Evolutionary conservation across 805 yeast species (phyloP), one percentile per base, ranked within the genome.

Genomic region (Kodamaea jinghongensis): DNA sequence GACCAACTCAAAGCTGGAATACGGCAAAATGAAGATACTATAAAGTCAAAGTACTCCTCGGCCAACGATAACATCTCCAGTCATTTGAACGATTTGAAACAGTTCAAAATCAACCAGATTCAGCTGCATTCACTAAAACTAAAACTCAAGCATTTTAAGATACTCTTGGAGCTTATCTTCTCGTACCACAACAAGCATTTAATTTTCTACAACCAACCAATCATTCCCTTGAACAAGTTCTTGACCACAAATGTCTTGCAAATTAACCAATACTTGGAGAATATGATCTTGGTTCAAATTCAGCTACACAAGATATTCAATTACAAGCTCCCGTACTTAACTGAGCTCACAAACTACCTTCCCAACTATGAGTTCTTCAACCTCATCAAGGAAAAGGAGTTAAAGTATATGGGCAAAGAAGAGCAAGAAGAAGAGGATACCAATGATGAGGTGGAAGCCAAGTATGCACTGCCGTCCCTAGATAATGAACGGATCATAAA

Each of bases 301-400:
- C 40, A 47, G 3, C 36, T 56, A 10, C 30, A 28, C 14, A 48
- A 45, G 2, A 30, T 56, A 3, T 48, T 57, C 32, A 41, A 41
- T 6, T 17, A 43, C 4, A 35, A 41, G 28, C 42, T 57, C 6
- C 59, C 60, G 10, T 50, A 52, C 31, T 39, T 56, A n/a, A 36
- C 34, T 1, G 43, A 50, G 12, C 38, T 57, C 1, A 13, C 46
- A 15, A 46, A 45, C 22, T 46, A 58, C 1, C 45, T 64, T 4
- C 67, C 62, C 6, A 41, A 39, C 36, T 4, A 47, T 25, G 15
- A 43, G 49, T 47, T 63, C 52, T 47, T 43, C 43, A 58, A 64
- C 29, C 47, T 65, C 15, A 59, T 69, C 4, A 63, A 61, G 35
- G 53, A 53, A 29, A 66, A 65, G 39, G 68, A 65, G 44, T 44